Conservation (phyloP, 306 rosid species). For the Clitoria ternatea region DNA sequence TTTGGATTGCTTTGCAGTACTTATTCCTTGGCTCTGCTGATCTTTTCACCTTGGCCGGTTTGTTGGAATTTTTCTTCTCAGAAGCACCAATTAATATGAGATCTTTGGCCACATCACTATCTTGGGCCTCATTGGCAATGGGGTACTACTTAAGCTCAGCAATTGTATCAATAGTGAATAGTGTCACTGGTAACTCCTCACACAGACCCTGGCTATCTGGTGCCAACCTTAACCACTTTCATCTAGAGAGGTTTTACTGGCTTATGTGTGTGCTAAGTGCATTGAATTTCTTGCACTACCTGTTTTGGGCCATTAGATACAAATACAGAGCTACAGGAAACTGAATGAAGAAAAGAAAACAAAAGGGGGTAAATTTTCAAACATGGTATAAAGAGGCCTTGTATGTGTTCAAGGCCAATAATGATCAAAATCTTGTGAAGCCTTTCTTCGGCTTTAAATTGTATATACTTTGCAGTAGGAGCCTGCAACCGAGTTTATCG, state of each 20-base stretch:
- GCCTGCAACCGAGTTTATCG: not conserved
- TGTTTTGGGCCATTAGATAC: constrained; percentile 72
- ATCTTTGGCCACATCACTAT: constrained; percentile 86
- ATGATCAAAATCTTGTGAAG: not conserved
- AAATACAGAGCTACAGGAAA: constrained; percentile 50
- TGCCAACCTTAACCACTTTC: constrained; percentile 55
- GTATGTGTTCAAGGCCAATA: not conserved
- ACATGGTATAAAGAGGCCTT: not conserved
- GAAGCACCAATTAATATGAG: constrained; percentile 86
- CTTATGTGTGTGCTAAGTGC: constrained; percentile 85
- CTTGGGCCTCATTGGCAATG: constrained; percentile 83
- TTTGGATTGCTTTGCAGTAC: constrained; percentile 86
- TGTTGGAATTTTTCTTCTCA: constrained; percentile 89
- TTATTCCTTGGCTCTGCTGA: constrained; percentile 93
- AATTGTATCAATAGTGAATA: constrained; percentile 64
- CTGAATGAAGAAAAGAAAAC: constrained; percentile 1
- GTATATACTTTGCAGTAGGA: not conserved
- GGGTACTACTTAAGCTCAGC: constrained; percentile 85
- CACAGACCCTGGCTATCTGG: constrained; percentile 76
- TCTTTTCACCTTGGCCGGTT: constrained; percentile 87
- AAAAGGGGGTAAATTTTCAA: not conserved
- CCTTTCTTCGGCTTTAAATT: not conserved
- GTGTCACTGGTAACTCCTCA: constrained; percentile 45
- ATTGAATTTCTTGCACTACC: constrained; percentile 77
- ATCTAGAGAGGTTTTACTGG: constrained; percentile 91